These are phyloP conservation scores for Delphinella strobiligena DNA, from an alignment of 2,329 filamentous ascomycete species.

Conservation along the genomic window DNA sequence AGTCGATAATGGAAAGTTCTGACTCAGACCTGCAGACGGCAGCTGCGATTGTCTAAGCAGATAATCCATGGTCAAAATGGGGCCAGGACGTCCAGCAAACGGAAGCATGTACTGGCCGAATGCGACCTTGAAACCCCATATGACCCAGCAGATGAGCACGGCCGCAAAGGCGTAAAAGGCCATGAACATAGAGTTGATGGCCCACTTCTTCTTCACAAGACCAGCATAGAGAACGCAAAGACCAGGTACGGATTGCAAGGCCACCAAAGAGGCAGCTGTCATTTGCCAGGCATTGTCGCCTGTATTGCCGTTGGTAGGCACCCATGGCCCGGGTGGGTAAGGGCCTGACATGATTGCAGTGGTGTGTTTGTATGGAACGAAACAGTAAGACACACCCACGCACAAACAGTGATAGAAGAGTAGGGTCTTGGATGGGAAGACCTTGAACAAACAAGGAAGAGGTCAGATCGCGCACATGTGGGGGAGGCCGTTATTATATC, in stretches of 20 bases:
- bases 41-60: constrained; percentile 32
- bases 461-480: too few relatives aligned
- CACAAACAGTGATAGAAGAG: too few relatives aligned
- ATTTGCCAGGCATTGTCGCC: constrained; percentile 43
- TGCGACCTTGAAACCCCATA: constrained; percentile 37
- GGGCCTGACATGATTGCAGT: not conserved
- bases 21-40: constrained; percentile 28
- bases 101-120: constrained; percentile 41
- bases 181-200: constrained; percentile 34
- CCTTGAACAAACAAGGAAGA: too few relatives aligned
- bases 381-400: too few relatives aligned
- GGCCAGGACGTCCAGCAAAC: constrained; percentile 36
- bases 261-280: constrained; percentile 38
- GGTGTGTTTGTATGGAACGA: not conserved
- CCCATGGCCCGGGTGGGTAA: not conserved
- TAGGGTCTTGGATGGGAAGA: too few relatives aligned
- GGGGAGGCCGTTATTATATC: too few relatives aligned
- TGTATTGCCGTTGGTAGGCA: constrained; percentile 18
- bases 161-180: constrained; percentile 38
- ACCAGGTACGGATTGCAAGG: constrained; percentile 37
- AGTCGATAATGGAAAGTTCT: constrained; percentile 34
- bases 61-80: constrained; percentile 32
- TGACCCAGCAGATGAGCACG: constrained; percentile 38
- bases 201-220: constrained; percentile 33
- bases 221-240: constrained; percentile 39